Conservation (phyloP, 1,284 basidiomycete species). For the Porogramme epimiltina region DNA sequence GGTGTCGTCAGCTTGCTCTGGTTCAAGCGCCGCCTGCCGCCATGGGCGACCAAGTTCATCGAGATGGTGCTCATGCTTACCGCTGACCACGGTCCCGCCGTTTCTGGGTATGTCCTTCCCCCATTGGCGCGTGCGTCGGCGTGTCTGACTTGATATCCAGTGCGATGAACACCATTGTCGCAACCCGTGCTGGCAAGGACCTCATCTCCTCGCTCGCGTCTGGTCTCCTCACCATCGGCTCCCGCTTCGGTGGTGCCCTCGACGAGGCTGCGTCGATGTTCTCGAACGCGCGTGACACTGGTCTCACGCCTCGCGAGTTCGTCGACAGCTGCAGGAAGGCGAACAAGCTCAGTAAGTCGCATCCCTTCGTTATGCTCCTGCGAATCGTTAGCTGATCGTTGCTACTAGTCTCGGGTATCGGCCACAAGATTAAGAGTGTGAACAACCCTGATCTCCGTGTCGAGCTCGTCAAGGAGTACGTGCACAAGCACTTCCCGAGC, state of each 20-base stretch:
- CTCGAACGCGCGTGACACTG: conserved; percentile 87
- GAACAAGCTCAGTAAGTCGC: conserved; percentile 87
- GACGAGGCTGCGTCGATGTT: conserved; percentile 98
- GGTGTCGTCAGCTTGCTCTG: conserved; percentile 96
- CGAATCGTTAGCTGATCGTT: conserved; percentile 4
- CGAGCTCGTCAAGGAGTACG: conserved; percentile 97
- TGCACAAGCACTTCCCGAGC: conserved; percentile 93
- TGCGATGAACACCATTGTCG: conserved; percentile 99
- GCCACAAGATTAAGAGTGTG: conserved; percentile 99
- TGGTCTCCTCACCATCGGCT: conserved; percentile 96
- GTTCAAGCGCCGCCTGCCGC: conserved; percentile 94
- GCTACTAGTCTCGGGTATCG: conserved; percentile 87
- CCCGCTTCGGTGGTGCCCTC: conserved; percentile 98
- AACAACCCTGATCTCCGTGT: conserved; percentile 98
- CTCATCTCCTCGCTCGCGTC: conserved; percentile 95
- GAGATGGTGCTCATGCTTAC: conserved; percentile 99
- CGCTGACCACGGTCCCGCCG: conserved; percentile 97
- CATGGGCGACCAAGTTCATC: conserved; percentile 93
- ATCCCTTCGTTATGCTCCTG: background rate
- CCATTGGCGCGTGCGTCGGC: background rate
- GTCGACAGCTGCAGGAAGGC: conserved; percentile 95
- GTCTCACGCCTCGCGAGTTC: conserved; percentile 95
- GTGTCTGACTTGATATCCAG: conserved; percentile 41
- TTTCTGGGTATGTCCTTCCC: conserved; percentile 57
- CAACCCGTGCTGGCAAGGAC: conserved; percentile 98